These are phyloP conservation scores for maize (Zea mays) DNA, from an alignment of 176 grass and related monocot species.

Conservation along the genomic window Zm-B73-REFERENCE-NAM-5.0 NC_050097.1:238096001-238096500, in stretches of 20 bases:
- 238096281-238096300: no score
- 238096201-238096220: slow-evolving; percentile 44
- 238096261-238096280: not conserved
- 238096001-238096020: slow-evolving; percentile 78
- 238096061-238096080: slow-evolving; percentile 25
- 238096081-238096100: slow-evolving; percentile 1
- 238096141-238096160: slow-evolving; percentile 80
- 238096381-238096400: not conserved
- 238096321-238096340: not conserved
- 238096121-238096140: slow-evolving; percentile 82
- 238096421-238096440: not conserved
- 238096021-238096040: slow-evolving; percentile 81
- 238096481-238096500: slow-evolving; percentile 15
- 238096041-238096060: slow-evolving; percentile 41
- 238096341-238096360: not conserved
- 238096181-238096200: slow-evolving; percentile 77
- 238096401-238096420: no score
- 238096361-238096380: not conserved
- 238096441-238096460: not conserved
- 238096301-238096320: no score
- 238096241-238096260: slow-evolving; percentile 3
- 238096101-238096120: slow-evolving; percentile 40
- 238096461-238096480: not conserved
- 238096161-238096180: slow-evolving; percentile 88
- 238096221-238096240: not conserved